phyloP scores from a whole-genome alignment of 2,329 filamentous ascomycete genomes.

The Onygenales sp. region DNA sequence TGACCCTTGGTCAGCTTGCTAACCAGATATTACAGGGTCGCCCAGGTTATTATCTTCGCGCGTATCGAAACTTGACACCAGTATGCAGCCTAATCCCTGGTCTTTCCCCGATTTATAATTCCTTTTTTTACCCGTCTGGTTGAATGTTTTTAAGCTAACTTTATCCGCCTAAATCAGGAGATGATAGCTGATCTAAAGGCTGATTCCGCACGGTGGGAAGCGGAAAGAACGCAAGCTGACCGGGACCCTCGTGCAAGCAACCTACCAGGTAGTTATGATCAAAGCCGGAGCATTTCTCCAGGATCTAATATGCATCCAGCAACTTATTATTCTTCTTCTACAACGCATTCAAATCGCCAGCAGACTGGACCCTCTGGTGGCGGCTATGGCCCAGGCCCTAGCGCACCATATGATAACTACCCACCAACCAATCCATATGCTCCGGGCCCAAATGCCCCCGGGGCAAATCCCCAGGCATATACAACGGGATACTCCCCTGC shows the following conservation, averaged over 20 bases:
- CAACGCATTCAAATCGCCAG: slow-evolving; percentile 30
- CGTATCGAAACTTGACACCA: slow-evolving; percentile 68
- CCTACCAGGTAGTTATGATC: slow-evolving; percentile 27
- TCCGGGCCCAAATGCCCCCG: slow-evolving; percentile 5
- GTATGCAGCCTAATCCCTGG: slow-evolving; percentile 36
- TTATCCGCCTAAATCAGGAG: slow-evolving; percentile 27
- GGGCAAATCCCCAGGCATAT: neutral
- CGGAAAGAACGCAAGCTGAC: slow-evolving; percentile 30
- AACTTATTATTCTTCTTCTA: slow-evolving; percentile 27
- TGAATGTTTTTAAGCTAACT: neutral
- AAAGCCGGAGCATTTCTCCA: slow-evolving; percentile 26
- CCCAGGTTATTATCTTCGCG: slow-evolving; percentile 67
- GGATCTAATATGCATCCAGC: slow-evolving; percentile 29
- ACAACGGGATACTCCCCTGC: neutral
- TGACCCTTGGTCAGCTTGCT: slow-evolving; percentile 11
- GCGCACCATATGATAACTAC: slow-evolving; percentile 23
- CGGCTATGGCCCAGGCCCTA: slow-evolving; percentile 25
- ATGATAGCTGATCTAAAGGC: slow-evolving; percentile 47
- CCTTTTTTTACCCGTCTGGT: slow-evolving; percentile 9
- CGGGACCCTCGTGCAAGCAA: slow-evolving; percentile 16
- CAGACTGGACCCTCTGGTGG: slow-evolving; percentile 28
- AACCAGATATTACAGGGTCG: slow-evolving; percentile 46
- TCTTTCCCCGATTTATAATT: neutral
- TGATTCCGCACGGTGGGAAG: slow-evolving; percentile 44
- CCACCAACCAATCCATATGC: slow-evolving; percentile 11